Evolutionary conservation across 768 basidiomycete genomes (phyloP), one percentile per base, ranked within the genome.

Genomic region (Leucosporidium scottii): DNA sequence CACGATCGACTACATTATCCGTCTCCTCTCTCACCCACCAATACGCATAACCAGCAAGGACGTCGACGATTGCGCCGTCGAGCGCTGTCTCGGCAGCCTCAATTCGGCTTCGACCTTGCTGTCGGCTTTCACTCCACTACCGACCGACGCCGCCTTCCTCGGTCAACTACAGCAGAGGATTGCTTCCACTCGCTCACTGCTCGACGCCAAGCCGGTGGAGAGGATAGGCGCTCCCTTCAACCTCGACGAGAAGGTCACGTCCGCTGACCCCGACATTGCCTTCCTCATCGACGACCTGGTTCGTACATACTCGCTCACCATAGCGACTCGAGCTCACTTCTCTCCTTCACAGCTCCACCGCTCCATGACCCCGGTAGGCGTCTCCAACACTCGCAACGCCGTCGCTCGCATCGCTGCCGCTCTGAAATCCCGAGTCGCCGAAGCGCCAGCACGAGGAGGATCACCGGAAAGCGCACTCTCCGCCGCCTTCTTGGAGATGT

Each of bases 251-350:
- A 8, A 9, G 12, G 50, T 49, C 9, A 30, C 48, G 10, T 21
- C 18, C 9, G 31, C 50, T 1, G 60, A 61, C 13, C 54, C 61
- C 3, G 66, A 67, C 17, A 13, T 67, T 1, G 49, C 58, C 6
- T 48, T 67, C 27, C 58, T 67, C 21, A 34, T 61, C 4, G 5
- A 44, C 7, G 25, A 31, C 34, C 20, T 64, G 5, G 65, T 64
- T 3, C 27, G 62, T 58, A 13, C 27, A 3, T 13, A 39, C 17
- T 4, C n/a, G 30, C 30, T 7, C 12, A 13, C 49, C 7, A 0
- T 25, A 10, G 1, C 21, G 18, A 21, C 53, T 23, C 54, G 27
- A 28, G 13, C 10, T 28, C 8, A 36, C 4, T 57, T 2, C 28
- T 23, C 55, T 44, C 6, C 15, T 30, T 15, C 1, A n/a, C 30